These are phyloP conservation scores for Leccinum boreale DNA, from an alignment of 768 basidiomycete genomes.

Conservation along the genomic window DNA sequence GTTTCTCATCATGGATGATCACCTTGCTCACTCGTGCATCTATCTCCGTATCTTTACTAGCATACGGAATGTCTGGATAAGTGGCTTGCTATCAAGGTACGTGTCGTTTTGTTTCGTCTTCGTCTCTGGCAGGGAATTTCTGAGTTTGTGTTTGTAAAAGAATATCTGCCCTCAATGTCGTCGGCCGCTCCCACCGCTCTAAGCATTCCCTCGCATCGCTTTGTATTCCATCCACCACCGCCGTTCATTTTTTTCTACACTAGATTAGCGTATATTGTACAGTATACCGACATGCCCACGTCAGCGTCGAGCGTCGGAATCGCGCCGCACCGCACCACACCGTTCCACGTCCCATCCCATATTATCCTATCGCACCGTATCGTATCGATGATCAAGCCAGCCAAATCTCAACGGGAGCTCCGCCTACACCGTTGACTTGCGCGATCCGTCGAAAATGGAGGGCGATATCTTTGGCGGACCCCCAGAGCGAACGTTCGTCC, in stretches of 20 bases:
- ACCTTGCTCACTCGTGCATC: background rate
- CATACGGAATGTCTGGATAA: conserved; percentile 87
- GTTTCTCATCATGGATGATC: background rate
- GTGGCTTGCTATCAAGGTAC: conserved; percentile 75
- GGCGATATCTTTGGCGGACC: conserved; percentile 47
- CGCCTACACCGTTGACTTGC: conserved; percentile 55
- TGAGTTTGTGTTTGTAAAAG: conserved; percentile 32
- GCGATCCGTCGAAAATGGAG: conserved; percentile 57
- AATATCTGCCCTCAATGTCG: conserved; percentile 94
- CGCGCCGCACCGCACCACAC: too few relatives aligned
- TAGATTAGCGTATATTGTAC: conserved; percentile 3
- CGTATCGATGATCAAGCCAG: conserved; percentile 32
- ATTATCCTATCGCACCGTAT: background rate
- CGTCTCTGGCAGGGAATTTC: background rate
- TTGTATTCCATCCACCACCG: background rate
- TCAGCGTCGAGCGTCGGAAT: too few relatives aligned
- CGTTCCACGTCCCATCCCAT: background rate
- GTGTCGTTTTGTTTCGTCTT: background rate
- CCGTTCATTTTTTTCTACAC: background rate
- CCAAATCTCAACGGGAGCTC: conserved; percentile 71
- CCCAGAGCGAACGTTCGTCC: conserved; percentile 75
- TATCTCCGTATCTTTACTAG: conserved; percentile 31
- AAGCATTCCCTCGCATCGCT: conserved; percentile 1
- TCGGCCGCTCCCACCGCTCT: conserved; percentile 77
- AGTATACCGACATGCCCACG: conserved; percentile 9